Base-by-base conservation (phyloP, 2,329 filamentous ascomycete genomes). In the Dendrostoma leiphaemia region DNA sequence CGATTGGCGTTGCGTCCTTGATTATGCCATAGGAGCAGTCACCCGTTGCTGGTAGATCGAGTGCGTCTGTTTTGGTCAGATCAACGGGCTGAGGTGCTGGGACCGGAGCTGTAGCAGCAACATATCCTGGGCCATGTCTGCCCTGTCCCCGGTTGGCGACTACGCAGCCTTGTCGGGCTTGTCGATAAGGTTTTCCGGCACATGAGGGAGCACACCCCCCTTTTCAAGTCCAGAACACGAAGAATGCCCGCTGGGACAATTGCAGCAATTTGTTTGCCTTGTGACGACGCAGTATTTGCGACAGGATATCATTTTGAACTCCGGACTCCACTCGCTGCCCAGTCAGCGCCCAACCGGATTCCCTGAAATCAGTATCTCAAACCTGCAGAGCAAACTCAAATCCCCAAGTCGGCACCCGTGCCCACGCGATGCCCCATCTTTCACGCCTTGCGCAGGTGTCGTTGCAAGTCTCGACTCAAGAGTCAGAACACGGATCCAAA, bases 301-400 rank as follows among this genome's bases (percentile, higher is more conserved):
- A 49, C 35, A 15, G 26, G 35, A 24, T 41, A 32, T 21, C 37
- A 31, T 49, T 40, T 26, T 51, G 43, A 51, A 57, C 55, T 51
- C 55, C 55, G 45, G 40, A 57, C 51, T 54, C 55, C 47, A 51
- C 51, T 45, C 47, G 55, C 55, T 55, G 47, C 51, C 51, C 51
- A 47, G 51, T 40, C 24, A 49, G 41, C 48, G 52, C 55, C 51
- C 47, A 51, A 44, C 46, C 47, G 51, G 46, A 54, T 52, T 26
- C 51, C 35, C 51, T 51, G 35, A 57, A 52, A 48, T 51, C 31
- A 47, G 38, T 35, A 47, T 44, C 51, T 34, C 48, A 53, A 48
- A 56, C 44, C 48, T 28, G 24, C 53, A 40, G 29, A 48, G 35
- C 47, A 56, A 55, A 54, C 50, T 40, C 48, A 48, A 55, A 40